Evolutionary conservation across 1,284 basidiomycete genomes (phyloP).

Genomic region (Naganishia cerealis): DNA sequence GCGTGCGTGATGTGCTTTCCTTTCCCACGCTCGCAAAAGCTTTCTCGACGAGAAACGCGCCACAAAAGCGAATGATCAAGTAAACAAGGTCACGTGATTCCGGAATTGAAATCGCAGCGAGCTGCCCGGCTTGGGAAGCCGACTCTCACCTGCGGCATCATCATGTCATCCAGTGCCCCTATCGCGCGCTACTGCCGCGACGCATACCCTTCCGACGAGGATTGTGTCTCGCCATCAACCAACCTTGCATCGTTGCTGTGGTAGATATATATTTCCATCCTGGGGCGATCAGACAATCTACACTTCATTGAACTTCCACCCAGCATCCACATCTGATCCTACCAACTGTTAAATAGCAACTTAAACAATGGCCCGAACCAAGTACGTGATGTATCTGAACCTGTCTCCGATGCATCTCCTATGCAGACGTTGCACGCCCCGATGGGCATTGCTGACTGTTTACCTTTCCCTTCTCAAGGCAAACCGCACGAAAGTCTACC

Average conservation of each 20-base stretch:
- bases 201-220: background rate
- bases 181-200: background rate
- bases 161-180: background rate
- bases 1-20: too few relatives aligned
- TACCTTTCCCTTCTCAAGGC: slow-evolving; percentile 48
- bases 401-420: background rate
- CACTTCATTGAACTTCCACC: background rate
- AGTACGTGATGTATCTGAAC: slow-evolving; percentile 5
- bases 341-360: slow-evolving; percentile 8
- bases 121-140: background rate
- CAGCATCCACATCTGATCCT: background rate
- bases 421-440: background rate
- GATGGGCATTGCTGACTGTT: background rate
- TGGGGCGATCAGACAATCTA: background rate
- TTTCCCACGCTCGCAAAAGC: too few relatives aligned
- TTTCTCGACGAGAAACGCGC: too few relatives aligned
- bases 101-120: background rate
- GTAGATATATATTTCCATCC: background rate
- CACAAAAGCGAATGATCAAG: background rate
- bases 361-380: slow-evolving; percentile 35
- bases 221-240: background rate
- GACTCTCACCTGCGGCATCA: background rate
- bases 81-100: background rate
- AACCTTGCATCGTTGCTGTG: background rate
- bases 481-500: slow-evolving; percentile 67